Evolutionary conservation across 768 basidiomycete genomes (phyloP), one percentile per base, ranked within the genome.

Genomic region (Trametes coccinea): DNA sequence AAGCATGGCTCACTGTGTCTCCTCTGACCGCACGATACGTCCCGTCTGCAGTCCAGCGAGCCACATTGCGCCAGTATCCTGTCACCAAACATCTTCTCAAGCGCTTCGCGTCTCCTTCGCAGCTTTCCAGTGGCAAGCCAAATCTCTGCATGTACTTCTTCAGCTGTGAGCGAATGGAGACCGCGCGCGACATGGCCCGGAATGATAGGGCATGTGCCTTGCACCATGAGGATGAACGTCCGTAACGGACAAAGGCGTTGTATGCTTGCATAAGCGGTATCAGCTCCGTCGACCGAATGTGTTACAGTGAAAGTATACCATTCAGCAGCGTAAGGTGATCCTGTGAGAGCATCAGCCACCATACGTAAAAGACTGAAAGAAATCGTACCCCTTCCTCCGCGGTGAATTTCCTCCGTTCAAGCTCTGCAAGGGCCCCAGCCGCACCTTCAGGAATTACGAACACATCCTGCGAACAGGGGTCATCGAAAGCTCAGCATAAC

Each of bases 81-180:
- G 87, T 88, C 5, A 94, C 91, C 4, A 99, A 82, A 71, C 97
- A 98, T 64, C 85, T 83, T n/a, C 94, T 80, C 54, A 99, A 75
- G 46, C 91, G 79, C 66, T 84, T 86, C 7, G 84, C 86, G 74
- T 98, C 95, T 0, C 93, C 94, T 68, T 96, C 82, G 72, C 96
- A 98, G 72, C 93, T 95, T 59, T 90, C 84, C 22, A 86, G 73
- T 0, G 91, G 89, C 29, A 96, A 78, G 44, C 85, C 82, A 71
- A 97, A 98, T 11, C 97, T 85, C 57, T 88, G 84, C 86, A 98
- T 89, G 72, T 98, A 98, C 75, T 95, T 97, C 70, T 90, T 89
- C 39, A 99, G 80, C 70, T 99, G 97, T n/a, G 90, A 82, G 6
- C 96, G 87, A 66, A 99, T 97, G 1, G 95, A 95, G 16, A 98